Conservation (phyloP, 768 basidiomycete genomes). For the Sarcomyxa edulis region DNA sequence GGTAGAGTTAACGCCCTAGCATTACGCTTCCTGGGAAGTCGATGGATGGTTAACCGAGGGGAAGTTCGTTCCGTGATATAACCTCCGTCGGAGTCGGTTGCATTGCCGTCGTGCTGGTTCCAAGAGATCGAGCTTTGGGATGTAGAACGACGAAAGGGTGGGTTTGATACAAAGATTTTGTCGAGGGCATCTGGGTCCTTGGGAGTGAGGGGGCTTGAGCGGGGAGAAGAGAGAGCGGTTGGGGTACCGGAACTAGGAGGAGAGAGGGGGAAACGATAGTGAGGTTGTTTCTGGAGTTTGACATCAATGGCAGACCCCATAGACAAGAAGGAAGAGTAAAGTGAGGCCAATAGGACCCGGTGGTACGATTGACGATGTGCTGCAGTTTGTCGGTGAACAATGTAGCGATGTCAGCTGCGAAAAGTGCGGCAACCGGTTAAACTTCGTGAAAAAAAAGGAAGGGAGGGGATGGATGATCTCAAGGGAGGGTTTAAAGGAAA, state of each 20-base stretch:
- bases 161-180: constrained; percentile 14
- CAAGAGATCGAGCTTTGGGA: constrained; percentile 20
- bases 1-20: constrained; percentile 23
- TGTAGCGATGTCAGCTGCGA: too few relatives aligned
- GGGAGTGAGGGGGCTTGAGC: constrained; percentile 12
- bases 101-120: constrained; percentile 21
- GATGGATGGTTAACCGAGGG: constrained; percentile 17
- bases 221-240: constrained; percentile 33
- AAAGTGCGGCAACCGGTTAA: too few relatives aligned
- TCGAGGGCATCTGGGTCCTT: constrained; percentile 9
- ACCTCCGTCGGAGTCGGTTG: constrained; percentile 36
- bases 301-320: constrained; percentile 3
- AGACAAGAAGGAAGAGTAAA: constrained; percentile 2
- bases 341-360: constrained; percentile 6
- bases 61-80: constrained; percentile 36
- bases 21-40: constrained; percentile 13
- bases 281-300: too few relatives aligned
- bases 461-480: too few relatives aligned
- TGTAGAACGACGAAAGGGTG: constrained; percentile 12
- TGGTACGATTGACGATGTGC: too few relatives aligned
- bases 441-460: too few relatives aligned
- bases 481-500: too few relatives aligned
- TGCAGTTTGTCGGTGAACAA: too few relatives aligned
- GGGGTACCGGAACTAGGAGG: constrained; percentile 38
- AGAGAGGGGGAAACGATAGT: constrained; percentile 47